These are phyloP conservation scores for Metschnikowia proteae DNA, from an alignment of 805 yeast species.

Conservation along the genomic window DNA sequence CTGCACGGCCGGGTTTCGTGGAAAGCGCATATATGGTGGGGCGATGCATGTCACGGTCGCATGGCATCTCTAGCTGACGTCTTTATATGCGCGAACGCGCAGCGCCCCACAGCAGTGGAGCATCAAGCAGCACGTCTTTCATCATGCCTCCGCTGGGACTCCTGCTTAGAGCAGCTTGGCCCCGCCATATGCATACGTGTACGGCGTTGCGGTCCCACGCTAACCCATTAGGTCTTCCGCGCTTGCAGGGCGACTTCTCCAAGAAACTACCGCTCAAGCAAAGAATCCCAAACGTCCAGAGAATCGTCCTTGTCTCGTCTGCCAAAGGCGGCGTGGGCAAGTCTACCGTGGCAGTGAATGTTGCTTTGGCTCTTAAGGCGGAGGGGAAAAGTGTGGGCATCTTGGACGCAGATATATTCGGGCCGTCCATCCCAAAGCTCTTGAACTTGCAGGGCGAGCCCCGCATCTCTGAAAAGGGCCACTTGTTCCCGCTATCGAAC, in stretches of 20 bases:
- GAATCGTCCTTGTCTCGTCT: constrained; percentile 63
- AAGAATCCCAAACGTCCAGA: constrained; percentile 56
- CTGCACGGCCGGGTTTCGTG: constrained; percentile 76
- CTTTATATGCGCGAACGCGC: neutral
- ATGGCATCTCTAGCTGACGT: neutral
- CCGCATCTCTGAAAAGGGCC: constrained; percentile 46
- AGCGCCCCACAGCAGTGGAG: neutral
- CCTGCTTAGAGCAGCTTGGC: neutral
- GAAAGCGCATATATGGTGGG: constrained; percentile 91
- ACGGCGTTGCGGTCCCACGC: constrained; percentile 20
- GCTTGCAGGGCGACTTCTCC: constrained; percentile 8
- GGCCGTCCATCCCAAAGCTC: constrained; percentile 77
- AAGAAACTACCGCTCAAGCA: constrained; percentile 47
- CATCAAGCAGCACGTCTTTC: neutral
- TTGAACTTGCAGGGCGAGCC: constrained; percentile 72
- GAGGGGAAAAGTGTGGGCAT: constrained; percentile 60
- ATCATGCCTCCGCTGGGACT: neutral
- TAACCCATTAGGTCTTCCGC: constrained; percentile 42
- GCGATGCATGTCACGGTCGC: constrained; percentile 6
- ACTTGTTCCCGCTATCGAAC: constrained; percentile 61
- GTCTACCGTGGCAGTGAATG: constrained; percentile 67
- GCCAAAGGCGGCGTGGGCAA: constrained; percentile 85
- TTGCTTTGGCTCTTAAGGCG: constrained; percentile 58
- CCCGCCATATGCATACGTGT: neutral
- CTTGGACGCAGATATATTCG: constrained; percentile 78